These are phyloP conservation scores for Curvularia lunata DNA, from an alignment of 2,329 filamentous ascomycete species.

Conservation along the genomic window DNA sequence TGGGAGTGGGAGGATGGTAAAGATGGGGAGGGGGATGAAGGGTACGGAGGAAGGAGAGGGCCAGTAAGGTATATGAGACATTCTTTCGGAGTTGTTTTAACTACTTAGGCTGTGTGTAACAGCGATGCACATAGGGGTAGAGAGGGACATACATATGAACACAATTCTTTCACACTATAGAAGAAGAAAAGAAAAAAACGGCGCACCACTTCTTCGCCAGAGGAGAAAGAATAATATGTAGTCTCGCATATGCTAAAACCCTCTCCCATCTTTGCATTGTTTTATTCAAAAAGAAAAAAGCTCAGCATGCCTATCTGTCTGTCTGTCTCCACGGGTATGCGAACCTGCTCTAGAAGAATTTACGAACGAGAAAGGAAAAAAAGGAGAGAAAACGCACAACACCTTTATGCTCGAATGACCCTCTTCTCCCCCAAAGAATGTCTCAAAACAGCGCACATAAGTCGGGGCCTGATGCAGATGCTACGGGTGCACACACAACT, in stretches of 20 bases:
- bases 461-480: neutral
- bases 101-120: neutral
- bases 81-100: neutral
- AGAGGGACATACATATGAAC: neutral
- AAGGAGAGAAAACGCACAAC: neutral
- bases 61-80: neutral
- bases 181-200: neutral
- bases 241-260: constrained; percentile 2
- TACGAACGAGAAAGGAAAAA: neutral
- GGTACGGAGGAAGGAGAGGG: constrained; percentile 29
- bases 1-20: constrained; percentile 55
- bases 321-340: neutral
- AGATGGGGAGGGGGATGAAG: constrained; percentile 59
- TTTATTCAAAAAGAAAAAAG: constrained; percentile 4
- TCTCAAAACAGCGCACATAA: neutral
- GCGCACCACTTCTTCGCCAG: neutral
- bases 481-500: neutral
- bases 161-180: neutral
- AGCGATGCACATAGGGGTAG: neutral
- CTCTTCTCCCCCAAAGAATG: neutral
- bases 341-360: neutral
- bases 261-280: neutral
- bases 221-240: neutral
- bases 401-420: neutral
- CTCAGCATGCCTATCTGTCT: neutral